These are phyloP conservation scores for Trichoderma citrinoviride DNA, from an alignment of 2,329 filamentous ascomycete genomes.

Conservation along the genomic window DNA sequence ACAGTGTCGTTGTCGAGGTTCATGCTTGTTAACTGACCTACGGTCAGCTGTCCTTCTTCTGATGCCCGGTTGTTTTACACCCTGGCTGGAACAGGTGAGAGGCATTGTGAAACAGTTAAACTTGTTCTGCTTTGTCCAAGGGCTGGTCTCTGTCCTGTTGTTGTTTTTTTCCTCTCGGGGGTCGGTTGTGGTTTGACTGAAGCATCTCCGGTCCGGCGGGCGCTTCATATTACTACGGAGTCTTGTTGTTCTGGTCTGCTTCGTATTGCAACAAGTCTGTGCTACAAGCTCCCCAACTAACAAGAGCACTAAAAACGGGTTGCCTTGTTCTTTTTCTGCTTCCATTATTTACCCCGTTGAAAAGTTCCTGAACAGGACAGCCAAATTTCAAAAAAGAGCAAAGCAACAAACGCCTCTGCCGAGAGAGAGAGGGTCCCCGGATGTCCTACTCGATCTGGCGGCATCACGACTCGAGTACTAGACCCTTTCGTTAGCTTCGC, in stretches of 20 bases:
- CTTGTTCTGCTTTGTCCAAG: background rate
- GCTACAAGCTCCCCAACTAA: no score
- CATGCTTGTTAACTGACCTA: background rate
- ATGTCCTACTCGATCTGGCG: background rate
- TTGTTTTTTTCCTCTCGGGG: no score
- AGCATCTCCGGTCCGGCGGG: background rate
- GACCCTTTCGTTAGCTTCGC: background rate
- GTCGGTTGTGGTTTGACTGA: background rate
- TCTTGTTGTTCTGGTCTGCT: no score
- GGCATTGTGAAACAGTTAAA: background rate
- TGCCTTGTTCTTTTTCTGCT: background rate
- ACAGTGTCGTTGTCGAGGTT: background rate
- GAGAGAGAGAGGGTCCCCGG: background rate
- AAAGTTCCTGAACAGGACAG: background rate
- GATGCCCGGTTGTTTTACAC: constrained; percentile 3
- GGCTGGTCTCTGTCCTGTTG: background rate
- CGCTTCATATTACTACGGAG: background rate
- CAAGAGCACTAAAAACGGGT: background rate
- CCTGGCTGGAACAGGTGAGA: background rate
- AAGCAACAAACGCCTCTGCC: background rate
- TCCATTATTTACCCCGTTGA: background rate
- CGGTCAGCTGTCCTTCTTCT: constrained; percentile 10
- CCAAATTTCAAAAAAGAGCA: background rate
- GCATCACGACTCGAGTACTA: constrained; percentile 12
- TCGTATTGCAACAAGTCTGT: no score